phyloP scores from a whole-genome alignment of 106 monocot genomes.

The Dioscorea zingiberensis region DNA sequence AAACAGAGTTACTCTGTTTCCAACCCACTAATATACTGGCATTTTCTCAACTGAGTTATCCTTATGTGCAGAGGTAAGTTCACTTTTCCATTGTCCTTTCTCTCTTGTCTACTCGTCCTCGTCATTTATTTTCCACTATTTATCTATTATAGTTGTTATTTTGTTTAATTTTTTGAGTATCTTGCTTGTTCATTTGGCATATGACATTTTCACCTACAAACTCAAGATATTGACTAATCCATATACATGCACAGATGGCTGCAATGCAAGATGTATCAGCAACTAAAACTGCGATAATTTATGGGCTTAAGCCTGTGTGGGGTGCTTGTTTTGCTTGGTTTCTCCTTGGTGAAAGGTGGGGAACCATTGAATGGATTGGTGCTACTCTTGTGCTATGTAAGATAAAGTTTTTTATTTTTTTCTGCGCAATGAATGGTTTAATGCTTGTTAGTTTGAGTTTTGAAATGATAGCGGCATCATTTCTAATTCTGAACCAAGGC shows the following conservation, averaged over 20 bases:
- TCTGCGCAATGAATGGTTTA: background rate
- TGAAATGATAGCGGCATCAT: too few species aligned
- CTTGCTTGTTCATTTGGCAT: too few species aligned
- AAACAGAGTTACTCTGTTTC: too few species aligned
- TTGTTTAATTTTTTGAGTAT: too few species aligned
- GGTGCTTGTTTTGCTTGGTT: conserved; percentile 90
- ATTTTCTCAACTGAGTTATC: conserved; percentile 77
- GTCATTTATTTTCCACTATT: too few species aligned
- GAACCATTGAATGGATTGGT: conserved; percentile 58
- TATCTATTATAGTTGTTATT: too few species aligned
- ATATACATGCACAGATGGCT: conserved; percentile 42
- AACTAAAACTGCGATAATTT: conserved; percentile 76
- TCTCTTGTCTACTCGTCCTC: background rate
- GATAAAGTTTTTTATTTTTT: conserved; percentile 1
- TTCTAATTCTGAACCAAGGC: too few species aligned
- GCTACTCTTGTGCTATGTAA: conserved; percentile 76
- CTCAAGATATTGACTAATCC: too few species aligned
- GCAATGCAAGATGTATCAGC: conserved; percentile 86
- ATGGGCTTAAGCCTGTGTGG: conserved; percentile 86
- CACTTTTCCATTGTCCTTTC: background rate
- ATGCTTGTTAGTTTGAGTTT: background rate
- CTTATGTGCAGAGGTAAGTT: conserved; percentile 69
- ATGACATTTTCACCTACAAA: too few species aligned
- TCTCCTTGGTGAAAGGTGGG: conserved; percentile 82
- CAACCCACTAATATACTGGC: conserved; percentile 84